A percentile compares a stretch with the other conserved stretches of the same genome.
Evolutionary conservation across 345 rosid genomes (phyloP).

Genomic region (Corymbia maculata): DNA sequence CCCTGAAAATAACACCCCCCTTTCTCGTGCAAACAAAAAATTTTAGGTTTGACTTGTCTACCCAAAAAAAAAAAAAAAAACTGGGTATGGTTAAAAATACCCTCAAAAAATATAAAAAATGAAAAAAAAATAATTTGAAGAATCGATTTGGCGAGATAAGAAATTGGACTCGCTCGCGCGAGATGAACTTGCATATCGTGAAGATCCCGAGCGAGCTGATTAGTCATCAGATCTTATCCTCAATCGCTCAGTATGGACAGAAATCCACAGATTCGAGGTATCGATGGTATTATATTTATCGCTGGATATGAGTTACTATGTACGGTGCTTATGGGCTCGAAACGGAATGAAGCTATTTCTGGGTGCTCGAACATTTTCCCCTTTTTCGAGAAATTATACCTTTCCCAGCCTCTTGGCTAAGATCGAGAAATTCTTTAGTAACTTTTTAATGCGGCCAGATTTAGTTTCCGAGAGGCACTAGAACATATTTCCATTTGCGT

Average conservation of each 20-base stretch:
- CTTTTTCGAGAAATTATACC: not conserved
- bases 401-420: not conserved
- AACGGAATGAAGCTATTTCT: not conserved
- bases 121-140: not conserved
- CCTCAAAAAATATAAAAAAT: not conserved
- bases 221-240: not conserved
- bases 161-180: not conserved
- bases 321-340: too few relatives aligned
- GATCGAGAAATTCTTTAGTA: not conserved
- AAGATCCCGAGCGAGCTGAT: accelerated
- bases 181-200: not conserved
- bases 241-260: accelerated
- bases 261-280: accelerated
- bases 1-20: not conserved
- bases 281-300: not conserved
- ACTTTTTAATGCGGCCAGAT: not conserved
- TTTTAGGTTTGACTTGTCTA: too few relatives aligned
- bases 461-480: accelerated
- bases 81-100: not conserved
- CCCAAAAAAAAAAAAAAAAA: too few relatives aligned
- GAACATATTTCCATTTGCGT: not conserved
- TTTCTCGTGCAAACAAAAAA: not conserved
- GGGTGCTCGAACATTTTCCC: not conserved
- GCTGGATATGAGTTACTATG: not conserved
- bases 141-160: accelerated